Evolutionary conservation across 179 eudicot species (phyloP), one percentile per base, ranked within the genome.

Genomic region (Silene noctiflora): DNA sequence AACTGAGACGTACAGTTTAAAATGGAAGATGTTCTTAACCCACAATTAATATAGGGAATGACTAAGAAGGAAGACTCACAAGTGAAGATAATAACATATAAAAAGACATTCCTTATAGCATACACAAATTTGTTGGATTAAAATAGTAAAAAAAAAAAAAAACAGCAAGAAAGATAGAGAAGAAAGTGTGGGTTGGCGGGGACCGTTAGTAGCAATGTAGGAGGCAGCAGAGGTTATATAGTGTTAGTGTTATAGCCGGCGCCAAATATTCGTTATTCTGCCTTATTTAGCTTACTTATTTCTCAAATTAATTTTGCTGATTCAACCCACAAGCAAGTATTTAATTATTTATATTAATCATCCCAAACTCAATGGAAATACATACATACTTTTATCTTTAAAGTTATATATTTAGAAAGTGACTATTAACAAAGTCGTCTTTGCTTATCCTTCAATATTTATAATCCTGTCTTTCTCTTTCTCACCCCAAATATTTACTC

Each of bases 241-340:
- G 60, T 59, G 67, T 33, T 67, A 55, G 63, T 35, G 62, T 42
- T 35, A 19, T 74, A 73, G 74, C 80, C 83, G 83, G 81, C 85
- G 89, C 86, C 82, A 87, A 81, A 73, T 80, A 85, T 83, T 85
- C 82, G 48, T 81, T 67, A 75, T 83, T 83, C 79, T 67, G 39
- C 39, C 39, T 33, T 33, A 29, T 0, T 80, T 72, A 66, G n/a
- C 58, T 53, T 81, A 14, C 6, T 51, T 51, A 14, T 16, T 51
- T 51, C 19, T 51, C 19, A 25, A 64, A 27, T 12, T 10, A 25
- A 63, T 6, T 7, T 19, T 6, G 0, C 12, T 6, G 1, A 19
- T 20, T 12, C 53, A 46, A 19, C 8, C 22, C 22, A 19, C 10
- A 59, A 13, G 16, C 29, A 66, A 29, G 20, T 5, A 17, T 17